These are phyloP conservation scores for Podaxis sp. DNA, from an alignment of 768 basidiomycete species.

Conservation along the genomic window DNA sequence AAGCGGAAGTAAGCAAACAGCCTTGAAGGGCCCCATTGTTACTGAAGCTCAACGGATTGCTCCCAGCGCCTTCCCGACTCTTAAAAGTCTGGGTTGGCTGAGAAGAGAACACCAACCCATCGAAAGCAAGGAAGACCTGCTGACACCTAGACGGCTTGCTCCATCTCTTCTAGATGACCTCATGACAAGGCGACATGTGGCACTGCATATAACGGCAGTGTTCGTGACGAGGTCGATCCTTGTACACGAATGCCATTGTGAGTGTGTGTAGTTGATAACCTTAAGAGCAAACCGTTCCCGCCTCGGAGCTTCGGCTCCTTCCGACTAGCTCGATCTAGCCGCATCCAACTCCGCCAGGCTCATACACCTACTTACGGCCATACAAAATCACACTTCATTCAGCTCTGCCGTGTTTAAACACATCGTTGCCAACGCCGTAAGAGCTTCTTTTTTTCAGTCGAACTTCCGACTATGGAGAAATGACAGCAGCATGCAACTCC, in stretches of 20 bases:
- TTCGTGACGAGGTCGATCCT: neutral
- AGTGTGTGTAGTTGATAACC: neutral
- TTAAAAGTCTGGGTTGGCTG: neutral
- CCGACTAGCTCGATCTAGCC: neutral
- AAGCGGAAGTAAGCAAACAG: neutral
- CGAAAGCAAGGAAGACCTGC: neutral
- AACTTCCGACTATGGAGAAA: too few species aligned
- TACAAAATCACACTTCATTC: too few species aligned
- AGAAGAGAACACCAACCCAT: neutral
- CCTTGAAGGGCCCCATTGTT: constrained; percentile 3
- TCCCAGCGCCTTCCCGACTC: neutral
- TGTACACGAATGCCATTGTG: neutral
- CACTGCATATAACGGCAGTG: neutral
- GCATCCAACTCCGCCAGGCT: too few species aligned
- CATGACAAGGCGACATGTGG: constrained; percentile 12
- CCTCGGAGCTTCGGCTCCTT: neutral
- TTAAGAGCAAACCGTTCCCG: neutral
- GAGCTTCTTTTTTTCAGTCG: too few species aligned
- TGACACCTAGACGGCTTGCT: constrained; percentile 4
- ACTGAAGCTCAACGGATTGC: neutral
- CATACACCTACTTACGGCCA: too few species aligned
- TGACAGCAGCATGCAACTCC: neutral
- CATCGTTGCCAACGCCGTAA: too few species aligned
- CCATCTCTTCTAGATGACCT: neutral
- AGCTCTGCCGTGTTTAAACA: too few species aligned